Conservation (phyloP, 2,329 filamentous ascomycete species). For the Aspergillus proliferans region DNA sequence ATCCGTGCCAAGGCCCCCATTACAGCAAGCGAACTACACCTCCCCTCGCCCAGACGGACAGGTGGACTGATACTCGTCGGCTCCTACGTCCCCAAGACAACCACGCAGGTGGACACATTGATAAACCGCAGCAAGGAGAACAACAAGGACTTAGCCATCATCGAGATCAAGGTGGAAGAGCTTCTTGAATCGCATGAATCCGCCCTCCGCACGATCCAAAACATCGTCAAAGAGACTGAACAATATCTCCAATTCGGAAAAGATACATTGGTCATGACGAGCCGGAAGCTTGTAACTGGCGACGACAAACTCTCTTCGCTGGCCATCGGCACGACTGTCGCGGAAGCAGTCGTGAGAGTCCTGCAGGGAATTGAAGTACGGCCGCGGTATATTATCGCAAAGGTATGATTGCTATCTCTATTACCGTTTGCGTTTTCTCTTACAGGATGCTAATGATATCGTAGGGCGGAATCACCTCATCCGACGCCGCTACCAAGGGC, state of each 20-base stretch:
- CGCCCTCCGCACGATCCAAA: constrained; percentile 13
- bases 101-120: constrained; percentile 46
- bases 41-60: constrained; percentile 25
- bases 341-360: constrained; percentile 47
- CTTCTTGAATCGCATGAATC: constrained; percentile 37
- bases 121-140: constrained; percentile 30
- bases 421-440: background rate
- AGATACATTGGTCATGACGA: constrained; percentile 57
- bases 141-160: constrained; percentile 33
- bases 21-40: constrained; percentile 39
- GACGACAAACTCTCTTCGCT: constrained; percentile 47
- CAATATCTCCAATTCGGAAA: constrained; percentile 39
- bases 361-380: constrained; percentile 42
- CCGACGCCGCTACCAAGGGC: constrained; percentile 53
- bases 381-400: constrained; percentile 54
- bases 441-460: background rate
- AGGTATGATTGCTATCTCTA: constrained; percentile 21
- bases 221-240: constrained; percentile 32
- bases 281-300: constrained; percentile 47
- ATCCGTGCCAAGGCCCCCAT: constrained; percentile 49
- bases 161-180: constrained; percentile 46
- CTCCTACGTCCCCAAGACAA: constrained; percentile 56
- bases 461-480: constrained; percentile 54
- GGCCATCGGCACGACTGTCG: constrained; percentile 50
- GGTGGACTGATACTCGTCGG: constrained; percentile 53